phyloP scores from a whole-genome alignment of 345 rosid species.

The Citrus sp. region DNA sequence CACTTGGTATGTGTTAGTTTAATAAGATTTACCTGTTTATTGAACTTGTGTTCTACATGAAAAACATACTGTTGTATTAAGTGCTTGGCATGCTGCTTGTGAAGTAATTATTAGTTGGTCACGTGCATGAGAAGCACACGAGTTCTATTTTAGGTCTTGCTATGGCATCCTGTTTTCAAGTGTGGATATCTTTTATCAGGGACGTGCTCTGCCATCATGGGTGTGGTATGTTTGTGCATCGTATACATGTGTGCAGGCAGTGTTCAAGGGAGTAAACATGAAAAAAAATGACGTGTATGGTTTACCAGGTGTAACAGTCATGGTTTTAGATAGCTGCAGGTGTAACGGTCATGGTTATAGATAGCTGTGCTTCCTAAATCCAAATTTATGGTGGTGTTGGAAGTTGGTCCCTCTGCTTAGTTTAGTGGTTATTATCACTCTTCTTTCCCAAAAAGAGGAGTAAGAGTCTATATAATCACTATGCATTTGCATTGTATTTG shows the following conservation, averaged over 20 bases:
- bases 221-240: too few relatives aligned
- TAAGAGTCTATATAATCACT: not conserved
- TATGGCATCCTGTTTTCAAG: not conserved
- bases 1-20: slow-evolving; percentile 70
- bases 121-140: not conserved
- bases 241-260: not conserved
- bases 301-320: not conserved
- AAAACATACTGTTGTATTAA: not conserved
- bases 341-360: not conserved
- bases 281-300: not conserved
- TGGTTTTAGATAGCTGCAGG: not conserved
- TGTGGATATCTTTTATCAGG: not conserved
- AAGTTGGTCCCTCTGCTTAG: not conserved
- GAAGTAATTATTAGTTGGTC: not conserved
- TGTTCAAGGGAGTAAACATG: not conserved
- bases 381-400: not conserved
- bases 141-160: not conserved
- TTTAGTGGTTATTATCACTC: not conserved
- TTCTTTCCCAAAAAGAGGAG: not conserved
- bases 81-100: not conserved
- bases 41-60: slow-evolving; percentile 3
- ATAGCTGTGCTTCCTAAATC: not conserved
- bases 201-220: too few relatives aligned
- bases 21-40: not conserved
- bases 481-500: not conserved